phyloP scores from a whole-genome alignment of 495 filamentous ascomycete genomes.

The Penicillium dipodomyicola region DNA sequence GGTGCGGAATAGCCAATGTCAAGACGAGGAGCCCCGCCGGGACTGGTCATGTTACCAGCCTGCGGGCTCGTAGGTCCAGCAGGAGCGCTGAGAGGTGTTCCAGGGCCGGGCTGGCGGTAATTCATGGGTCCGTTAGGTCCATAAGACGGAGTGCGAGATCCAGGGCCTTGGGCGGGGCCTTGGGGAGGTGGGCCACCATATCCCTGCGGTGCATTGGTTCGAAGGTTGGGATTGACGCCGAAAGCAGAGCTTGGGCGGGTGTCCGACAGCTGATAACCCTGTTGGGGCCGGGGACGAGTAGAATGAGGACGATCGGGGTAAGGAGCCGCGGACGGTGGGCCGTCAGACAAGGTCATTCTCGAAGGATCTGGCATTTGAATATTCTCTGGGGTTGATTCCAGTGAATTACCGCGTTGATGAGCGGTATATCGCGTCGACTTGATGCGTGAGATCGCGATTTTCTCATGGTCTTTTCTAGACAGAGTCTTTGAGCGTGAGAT shows the following conservation, averaged over 20 bases:
- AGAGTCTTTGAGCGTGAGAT: slow-evolving; percentile 83
- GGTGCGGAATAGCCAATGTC: slow-evolving; percentile 57
- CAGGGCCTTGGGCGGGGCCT: slow-evolving; percentile 5
- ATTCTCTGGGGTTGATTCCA: slow-evolving; percentile 54
- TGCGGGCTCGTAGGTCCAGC: slow-evolving; percentile 33
- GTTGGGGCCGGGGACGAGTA: slow-evolving; percentile 55
- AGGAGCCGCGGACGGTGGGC: slow-evolving; percentile 39
- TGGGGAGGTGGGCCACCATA: slow-evolving; percentile 26
- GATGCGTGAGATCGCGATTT: slow-evolving; percentile 83
- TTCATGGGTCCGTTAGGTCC: slow-evolving; percentile 36
- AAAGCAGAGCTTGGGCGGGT: slow-evolving; percentile 64
- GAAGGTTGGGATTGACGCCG: slow-evolving; percentile 57
- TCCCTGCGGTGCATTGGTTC: slow-evolving; percentile 37
- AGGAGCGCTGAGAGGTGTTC: slow-evolving; percentile 30
- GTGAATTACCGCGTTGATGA: slow-evolving; percentile 59
- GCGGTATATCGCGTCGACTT: slow-evolving; percentile 85
- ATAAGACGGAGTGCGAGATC: slow-evolving; percentile 32
- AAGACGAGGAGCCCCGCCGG: slow-evolving; percentile 39
- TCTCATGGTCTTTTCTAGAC: slow-evolving; percentile 88
- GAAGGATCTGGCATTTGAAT: slow-evolving; percentile 73
- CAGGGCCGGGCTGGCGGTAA: slow-evolving; percentile 41
- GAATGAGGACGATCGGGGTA: slow-evolving; percentile 41
- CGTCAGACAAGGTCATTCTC: slow-evolving; percentile 42
- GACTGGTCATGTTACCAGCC: slow-evolving; percentile 22
- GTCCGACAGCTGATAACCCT: slow-evolving; percentile 50